A percentile compares a stretch with the other conserved stretches of the same genome.
Evolutionary conservation across 2,329 filamentous ascomycete genomes (phyloP).

Genomic region (Emmonsiellopsis sp.): DNA sequence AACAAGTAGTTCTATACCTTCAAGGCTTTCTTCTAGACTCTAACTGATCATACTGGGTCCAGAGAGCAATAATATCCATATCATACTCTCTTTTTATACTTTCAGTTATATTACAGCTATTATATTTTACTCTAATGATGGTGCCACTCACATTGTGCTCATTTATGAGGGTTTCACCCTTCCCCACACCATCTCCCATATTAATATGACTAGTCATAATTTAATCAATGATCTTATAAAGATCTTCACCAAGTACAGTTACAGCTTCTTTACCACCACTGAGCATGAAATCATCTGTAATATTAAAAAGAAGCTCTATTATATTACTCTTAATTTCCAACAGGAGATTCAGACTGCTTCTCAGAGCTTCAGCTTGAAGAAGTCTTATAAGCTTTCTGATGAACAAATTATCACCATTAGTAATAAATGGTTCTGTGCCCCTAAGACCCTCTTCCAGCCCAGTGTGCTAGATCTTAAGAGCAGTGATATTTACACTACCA

Average conservation of each 20-base stretch:
- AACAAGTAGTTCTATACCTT: too few species aligned
- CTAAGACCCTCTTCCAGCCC: slow-evolving; percentile 99
- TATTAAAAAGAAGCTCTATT: too few species aligned
- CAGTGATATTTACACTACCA: slow-evolving; percentile 98
- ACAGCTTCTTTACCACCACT: too few species aligned
- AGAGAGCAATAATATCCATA: too few species aligned
- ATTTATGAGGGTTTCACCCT: slow-evolving; percentile 99
- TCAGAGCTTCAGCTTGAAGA: too few species aligned
- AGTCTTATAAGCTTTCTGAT: slow-evolving; percentile 96
- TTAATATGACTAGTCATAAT: slow-evolving; percentile 99
- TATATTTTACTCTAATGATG: slow-evolving; percentile 98
- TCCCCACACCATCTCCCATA: slow-evolving; percentile 98
- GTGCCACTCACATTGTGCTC: slow-evolving; percentile 99
- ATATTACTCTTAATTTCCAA: too few species aligned
- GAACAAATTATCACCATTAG: slow-evolving; percentile 99
- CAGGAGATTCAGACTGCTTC: too few species aligned
- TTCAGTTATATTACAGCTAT: slow-evolving; percentile 99
- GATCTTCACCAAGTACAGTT: too few species aligned
- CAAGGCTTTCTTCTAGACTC: too few species aligned
- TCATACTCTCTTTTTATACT: slow-evolving; percentile 97
- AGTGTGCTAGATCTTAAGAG: slow-evolving; percentile 96
- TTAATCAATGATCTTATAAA: too few species aligned
- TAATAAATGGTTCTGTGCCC: slow-evolving; percentile 99
- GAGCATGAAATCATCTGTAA: too few species aligned
- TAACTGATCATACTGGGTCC: too few species aligned